Base-by-base conservation (phyloP, 768 basidiomycete species). In the Serendipita sp. region DNA sequence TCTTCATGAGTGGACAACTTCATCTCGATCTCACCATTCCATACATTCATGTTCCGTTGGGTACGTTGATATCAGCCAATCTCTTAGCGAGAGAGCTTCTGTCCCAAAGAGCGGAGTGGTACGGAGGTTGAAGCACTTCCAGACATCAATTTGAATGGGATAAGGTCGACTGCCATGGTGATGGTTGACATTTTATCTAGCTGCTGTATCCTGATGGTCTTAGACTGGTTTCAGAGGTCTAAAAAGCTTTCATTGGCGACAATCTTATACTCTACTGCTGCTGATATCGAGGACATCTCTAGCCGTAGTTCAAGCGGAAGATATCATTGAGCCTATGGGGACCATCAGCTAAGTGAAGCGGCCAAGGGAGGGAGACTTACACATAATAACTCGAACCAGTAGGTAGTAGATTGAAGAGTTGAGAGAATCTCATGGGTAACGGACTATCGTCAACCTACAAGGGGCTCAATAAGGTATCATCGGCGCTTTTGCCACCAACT, bases 391-490 rank as follows among this genome's bases (percentile, higher is more conserved):
- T 82, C 18, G 68, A 70, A 3, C 78, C 82, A 2, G 94, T 89
- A 32, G 83, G 85, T 63, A 89, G 80, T 65, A 99, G 83, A 69
- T 95, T 91, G 84, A 99, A 99, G 67, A 84, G 78, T 76, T 99
- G 96, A 68, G 85, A 89, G 79, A 90, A 99, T 70, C 83, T 85
- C 65, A 99, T 77, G n/a, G 90, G 84, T 69, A 89, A 88, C 65
- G 75, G 47, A 68, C 78, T 79, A 67, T 88, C 90, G 69, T 97
- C 94, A 68, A 98, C 84, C 90, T 91, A 68, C 47, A 35, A 47
- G 28, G 65, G 46, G 18, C 23, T 45, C 35, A 36, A 5, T 4
- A 51, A 56, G 30, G 32, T 41, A 47, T n/a, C 45, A 58, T 38
- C 47, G 44, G 3, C 56, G 23, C 23, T 23, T 23, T 23, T 23